A percentile compares a stretch with the other conserved stretches of the same genome.
Evolutionary conservation across 345 rosid genomes (phyloP).

Genomic region (Luvunga scandens): DNA sequence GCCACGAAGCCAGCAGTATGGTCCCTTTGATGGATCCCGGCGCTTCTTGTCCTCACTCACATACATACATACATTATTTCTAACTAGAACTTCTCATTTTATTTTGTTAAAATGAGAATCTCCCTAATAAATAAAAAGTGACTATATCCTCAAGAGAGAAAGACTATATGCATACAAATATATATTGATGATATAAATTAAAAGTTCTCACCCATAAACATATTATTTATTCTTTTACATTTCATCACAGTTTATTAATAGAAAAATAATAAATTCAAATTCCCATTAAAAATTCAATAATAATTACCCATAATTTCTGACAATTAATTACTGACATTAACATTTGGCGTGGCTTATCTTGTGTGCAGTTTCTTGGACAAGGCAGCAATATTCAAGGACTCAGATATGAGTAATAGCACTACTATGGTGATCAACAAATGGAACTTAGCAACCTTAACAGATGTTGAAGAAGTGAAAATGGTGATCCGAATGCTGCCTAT

Average conservation of each 20-base stretch:
- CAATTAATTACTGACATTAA: background rate
- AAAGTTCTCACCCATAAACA: too few relatives aligned
- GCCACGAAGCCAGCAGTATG: constrained; percentile 6
- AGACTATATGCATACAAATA: too few relatives aligned
- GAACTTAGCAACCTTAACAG: constrained; percentile 78
- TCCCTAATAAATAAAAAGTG: too few relatives aligned
- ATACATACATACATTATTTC: too few relatives aligned
- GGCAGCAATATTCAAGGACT: constrained; percentile 63
- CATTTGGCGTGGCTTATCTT: background rate
- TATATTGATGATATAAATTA: too few relatives aligned
- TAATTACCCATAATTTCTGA: background rate
- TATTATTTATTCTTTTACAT: background rate
- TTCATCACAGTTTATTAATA: background rate
- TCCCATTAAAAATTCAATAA: background rate
- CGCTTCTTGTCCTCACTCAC: constrained; percentile 31
- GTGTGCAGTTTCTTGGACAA: constrained; percentile 78
- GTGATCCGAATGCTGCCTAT: constrained; percentile 84
- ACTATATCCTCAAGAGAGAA: too few relatives aligned
- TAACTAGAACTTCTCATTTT: too few relatives aligned
- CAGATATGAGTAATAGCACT: constrained; percentile 16
- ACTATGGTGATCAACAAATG: constrained; percentile 49
- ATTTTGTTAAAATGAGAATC: too few relatives aligned
- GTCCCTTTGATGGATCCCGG: constrained; percentile 15
- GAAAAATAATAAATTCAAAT: too few relatives aligned
- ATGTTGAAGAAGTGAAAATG: constrained; percentile 91